Base-by-base conservation (phyloP, 2,329 filamentous ascomycete genomes). In the Phyllosticta citribraziliensis region DNA sequence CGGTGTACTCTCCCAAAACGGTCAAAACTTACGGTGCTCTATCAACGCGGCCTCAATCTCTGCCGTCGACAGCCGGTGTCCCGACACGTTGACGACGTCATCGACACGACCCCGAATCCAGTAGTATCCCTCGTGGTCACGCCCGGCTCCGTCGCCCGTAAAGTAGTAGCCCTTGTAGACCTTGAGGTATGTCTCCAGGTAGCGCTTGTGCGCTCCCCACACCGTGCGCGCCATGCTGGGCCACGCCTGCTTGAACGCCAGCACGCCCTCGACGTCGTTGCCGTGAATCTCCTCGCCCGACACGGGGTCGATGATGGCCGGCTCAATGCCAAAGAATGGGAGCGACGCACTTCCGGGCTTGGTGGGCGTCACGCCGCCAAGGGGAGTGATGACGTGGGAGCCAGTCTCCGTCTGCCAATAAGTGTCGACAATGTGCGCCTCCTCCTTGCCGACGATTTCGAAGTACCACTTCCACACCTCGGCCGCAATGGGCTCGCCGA, bases 391-490 rank as follows among this genome's bases (percentile, higher is more conserved):
- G 70, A 96, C 91, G 76, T 99, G 87, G 65, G 90, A 97, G 61
- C 94, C 94, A 1, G 94, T 99, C 80, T 99, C 94, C 58, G 94
- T 99, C 84, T 99, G 94, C 94, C 94, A 99, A 83, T 99, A 99
- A 59, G 94, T 99, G 91, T 96, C 72, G 60, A 97, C 87, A 74
- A 99, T 82, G 72, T 99, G 94, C 56, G 90, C 88, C 75, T 96
- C 87, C 76, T 93, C 88, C 82, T 91, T 95, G 71, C 94, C 94
- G 58, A 99, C 91, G 67, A 88, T 83, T 76, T 97, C 91, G 74
- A 91, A 93, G 79, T 97, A 99, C 94, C 94, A 99, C 79, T 97
- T 97, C 94, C 94, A 99, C 63, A 99, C 89, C 76, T 99, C 94
- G 22, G 93, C 90, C 19, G 94, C 93, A 70, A 99, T 99, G 50